Evolutionary conservation across 306 rosid genomes (phyloP).

Genomic region (Lupinus albus): DNA sequence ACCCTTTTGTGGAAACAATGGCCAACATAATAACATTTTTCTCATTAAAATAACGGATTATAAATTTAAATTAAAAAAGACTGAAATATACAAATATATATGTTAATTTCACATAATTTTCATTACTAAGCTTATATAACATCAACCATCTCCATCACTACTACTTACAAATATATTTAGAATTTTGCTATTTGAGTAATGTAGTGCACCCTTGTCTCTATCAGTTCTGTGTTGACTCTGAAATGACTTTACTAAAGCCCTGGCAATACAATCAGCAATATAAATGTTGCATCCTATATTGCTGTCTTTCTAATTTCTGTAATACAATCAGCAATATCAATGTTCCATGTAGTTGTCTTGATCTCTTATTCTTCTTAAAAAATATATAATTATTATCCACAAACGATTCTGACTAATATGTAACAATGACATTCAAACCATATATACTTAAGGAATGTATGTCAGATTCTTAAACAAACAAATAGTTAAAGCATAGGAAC

Average conservation of each 20-base stretch:
- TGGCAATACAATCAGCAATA: too few species aligned
- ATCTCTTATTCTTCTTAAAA: constrained; percentile 3
- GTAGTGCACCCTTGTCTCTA: constrained; percentile 78
- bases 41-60: too few species aligned
- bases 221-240: constrained; percentile 88
- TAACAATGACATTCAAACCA: not conserved
- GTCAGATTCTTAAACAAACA: not conserved
- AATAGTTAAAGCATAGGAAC: not conserved
- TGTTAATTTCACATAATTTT: too few species aligned
- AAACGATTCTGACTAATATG: not conserved
- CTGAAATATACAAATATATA: not conserved
- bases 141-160: constrained; percentile 15
- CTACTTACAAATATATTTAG: too few species aligned
- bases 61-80: not conserved
- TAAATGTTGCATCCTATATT: too few species aligned
- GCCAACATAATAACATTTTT: too few species aligned
- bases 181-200: too few species aligned
- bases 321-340: too few species aligned
- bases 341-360: not conserved
- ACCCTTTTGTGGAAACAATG: not conserved
- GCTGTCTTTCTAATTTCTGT: too few species aligned
- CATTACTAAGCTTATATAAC: not conserved
- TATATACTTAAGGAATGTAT: not conserved
- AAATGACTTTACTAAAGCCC: too few species aligned
- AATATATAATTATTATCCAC: not conserved